Evolutionary conservation across 2,329 filamentous ascomycete species (phyloP), one percentile per base, ranked within the genome.

Genomic region (Gaeumannomyces tritici): DNA sequence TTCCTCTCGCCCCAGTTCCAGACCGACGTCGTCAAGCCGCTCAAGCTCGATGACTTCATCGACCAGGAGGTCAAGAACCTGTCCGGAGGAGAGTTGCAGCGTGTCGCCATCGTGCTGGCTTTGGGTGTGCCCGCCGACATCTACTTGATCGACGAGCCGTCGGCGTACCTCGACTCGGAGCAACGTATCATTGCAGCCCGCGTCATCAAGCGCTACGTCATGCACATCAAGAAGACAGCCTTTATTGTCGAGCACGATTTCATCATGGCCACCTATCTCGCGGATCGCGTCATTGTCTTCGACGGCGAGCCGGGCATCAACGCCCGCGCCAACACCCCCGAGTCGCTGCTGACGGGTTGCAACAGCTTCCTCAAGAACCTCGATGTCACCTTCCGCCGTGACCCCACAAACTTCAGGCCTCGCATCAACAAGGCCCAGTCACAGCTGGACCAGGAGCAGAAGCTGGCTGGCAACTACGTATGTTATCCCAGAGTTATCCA

Each of bases 161-260:
- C 90, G 69, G 93, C 93, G 66, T 99, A 99, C 77, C 89, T 99
- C 64, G 95, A 99, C 76, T 98, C 95, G 60, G 95, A 99, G 80
- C 95, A 99, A 80, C 93, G 95, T 89, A 96, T 99, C 73, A 88
- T 99, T 70, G 93, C 93, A 65, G 89, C 93, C 57, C 89, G 93
- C 73, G 96, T 99, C 74, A 99, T 99, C 81, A 99, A 99, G 84
- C 89, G 95, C 68, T 99, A 96, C 84, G 99, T 99, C 78, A 99
- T 99, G 95, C 93, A 99, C 82, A 88, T 92, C 71, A 98, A 98
- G 87, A 98, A 98, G 86, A 99, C 95, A 0, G 95, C 95, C 60
- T 99, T 99, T 76, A 87, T 99, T 69, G 93, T 99, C 74, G 95
- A 99, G 87, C 95, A 99, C 89, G 95, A 99, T 84, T 98, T 99